Evolutionary conservation across 139 green algal genomes (phyloP), one percentile per base, ranked within the genome.

Genomic region (Haematococcus lacustris): DNA sequence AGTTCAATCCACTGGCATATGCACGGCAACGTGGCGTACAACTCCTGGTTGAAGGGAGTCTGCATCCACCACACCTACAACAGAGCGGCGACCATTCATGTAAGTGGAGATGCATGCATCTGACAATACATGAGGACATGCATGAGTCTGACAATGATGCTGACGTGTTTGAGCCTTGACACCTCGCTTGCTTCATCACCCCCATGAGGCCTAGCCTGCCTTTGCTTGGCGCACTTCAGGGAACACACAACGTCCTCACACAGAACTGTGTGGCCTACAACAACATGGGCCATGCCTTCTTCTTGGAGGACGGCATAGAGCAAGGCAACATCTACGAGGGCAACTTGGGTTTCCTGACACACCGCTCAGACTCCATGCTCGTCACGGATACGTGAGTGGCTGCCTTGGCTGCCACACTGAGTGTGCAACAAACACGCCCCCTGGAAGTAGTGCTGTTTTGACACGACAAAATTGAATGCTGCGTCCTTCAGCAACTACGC

Each of bases 1-100:
- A n/a, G n/a, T n/a, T n/a, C n/a, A 3, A 76, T 93, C 41, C 89
- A 94, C 74, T 91, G 89, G 77, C 89, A 94, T 80, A 81, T 93
- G 78, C 77, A 86, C 35, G 83, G 83, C 41, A 71, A 83, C 53
- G 73, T 79, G 7, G 34, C 4, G 23, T 83, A 73, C 57, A 41
- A 71, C 30, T 78, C 61, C 5, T 89, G 82, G 76, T 62, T 91
- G 34, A 67, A 66, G 26, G 76, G 76, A 53, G 84, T 78, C 66
- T 51, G 75, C 57, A 78, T 91, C 38, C 86, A 90, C 73, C 68
- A 87, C 76, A 86, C 85, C 47, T 92, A 82, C 74, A 84, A 92
- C 51, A 78, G 87, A 32, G 87, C 83, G 3, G 66, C 81, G n/a
- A 91, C 85, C 43, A 77, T 92, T 25, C 87, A 92, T n/a, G n/a